phyloP scores from a whole-genome alignment of 495 filamentous ascomycete species.

The Penicillium daleae region DNA sequence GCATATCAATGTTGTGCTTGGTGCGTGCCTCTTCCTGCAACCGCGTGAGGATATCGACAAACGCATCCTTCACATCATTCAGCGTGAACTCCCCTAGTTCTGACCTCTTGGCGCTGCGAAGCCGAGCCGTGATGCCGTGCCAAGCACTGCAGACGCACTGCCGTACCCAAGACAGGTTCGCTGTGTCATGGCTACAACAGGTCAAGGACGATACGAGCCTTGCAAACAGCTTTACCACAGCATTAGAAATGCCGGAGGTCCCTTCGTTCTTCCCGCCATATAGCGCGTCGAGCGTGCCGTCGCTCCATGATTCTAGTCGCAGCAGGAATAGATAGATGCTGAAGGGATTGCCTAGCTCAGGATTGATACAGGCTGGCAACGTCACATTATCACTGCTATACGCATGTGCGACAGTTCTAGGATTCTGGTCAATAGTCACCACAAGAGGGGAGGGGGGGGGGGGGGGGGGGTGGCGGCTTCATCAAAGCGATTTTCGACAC shows the following conservation, averaged over 20 bases:
- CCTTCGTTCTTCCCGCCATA: conserved; percentile 12
- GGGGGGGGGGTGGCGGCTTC: too few relatives aligned
- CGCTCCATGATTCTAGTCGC: conserved; percentile 12
- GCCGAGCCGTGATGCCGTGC: conserved; percentile 10
- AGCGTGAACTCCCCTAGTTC: conserved; percentile 10
- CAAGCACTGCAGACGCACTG: conserved; percentile 12
- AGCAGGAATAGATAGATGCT: conserved; percentile 7
- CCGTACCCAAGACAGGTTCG: conserved; percentile 12
- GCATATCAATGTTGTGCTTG: conserved; percentile 11
- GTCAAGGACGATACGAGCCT: conserved; percentile 13
- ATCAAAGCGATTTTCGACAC: conserved; percentile 9
- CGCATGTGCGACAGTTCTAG: conserved; percentile 14
- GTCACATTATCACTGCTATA: conserved; percentile 13
- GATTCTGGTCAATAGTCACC: conserved; percentile 10
- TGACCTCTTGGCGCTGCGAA: conserved; percentile 6
- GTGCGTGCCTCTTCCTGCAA: conserved; percentile 13
- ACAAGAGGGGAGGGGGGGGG: background rate
- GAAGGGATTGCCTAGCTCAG: conserved; percentile 12
- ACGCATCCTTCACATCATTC: conserved; percentile 11
- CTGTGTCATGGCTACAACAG: conserved; percentile 11
- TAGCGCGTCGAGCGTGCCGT: conserved; percentile 11
- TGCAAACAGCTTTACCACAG: conserved; percentile 11
- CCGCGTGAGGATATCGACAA: conserved; percentile 13
- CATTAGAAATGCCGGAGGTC: conserved; percentile 11
- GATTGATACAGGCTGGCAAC: conserved; percentile 11